Evolutionary conservation across 208 protist genomes (phyloP).

Genomic region (Crithidia thermophila): DNA sequence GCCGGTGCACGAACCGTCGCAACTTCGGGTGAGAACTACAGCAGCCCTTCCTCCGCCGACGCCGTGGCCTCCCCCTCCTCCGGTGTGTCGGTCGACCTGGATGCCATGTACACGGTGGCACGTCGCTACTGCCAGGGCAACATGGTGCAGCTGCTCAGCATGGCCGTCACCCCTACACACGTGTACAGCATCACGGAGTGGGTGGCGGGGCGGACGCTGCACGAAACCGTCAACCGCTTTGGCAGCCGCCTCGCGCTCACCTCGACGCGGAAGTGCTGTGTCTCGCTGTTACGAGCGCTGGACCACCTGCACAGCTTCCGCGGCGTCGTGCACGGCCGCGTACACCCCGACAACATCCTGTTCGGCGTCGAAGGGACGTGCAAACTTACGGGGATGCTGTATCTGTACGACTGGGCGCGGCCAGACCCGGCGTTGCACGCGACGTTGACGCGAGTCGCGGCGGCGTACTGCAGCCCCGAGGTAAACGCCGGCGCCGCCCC

Average conservation of each 20-base stretch:
- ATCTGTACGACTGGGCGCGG: slow-evolving; percentile 33
- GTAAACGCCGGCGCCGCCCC: slow-evolving; percentile 29
- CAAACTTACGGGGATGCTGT: slow-evolving; percentile 44
- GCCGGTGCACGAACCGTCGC: no score
- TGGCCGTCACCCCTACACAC: slow-evolving; percentile 21
- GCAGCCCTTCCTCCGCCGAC: background rate
- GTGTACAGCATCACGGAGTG: slow-evolving; percentile 44
- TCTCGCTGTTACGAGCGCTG: slow-evolving; percentile 42
- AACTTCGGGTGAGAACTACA: no score
- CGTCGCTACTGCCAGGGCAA: slow-evolving; percentile 46
- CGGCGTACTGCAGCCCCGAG: slow-evolving; percentile 44
- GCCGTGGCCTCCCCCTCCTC: background rate
- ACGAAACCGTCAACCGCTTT: slow-evolving; percentile 35
- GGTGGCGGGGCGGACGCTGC: slow-evolving; percentile 41
- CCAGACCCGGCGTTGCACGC: slow-evolving; percentile 2
- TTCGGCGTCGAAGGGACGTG: slow-evolving; percentile 45
- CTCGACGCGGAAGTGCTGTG: slow-evolving; percentile 36
- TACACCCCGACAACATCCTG: slow-evolving; percentile 41
- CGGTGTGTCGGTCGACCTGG: slow-evolving; percentile 16
- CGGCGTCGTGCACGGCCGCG: slow-evolving; percentile 43
- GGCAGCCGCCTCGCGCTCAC: slow-evolving; percentile 32
- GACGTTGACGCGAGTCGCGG: slow-evolving; percentile 1
- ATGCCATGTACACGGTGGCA: slow-evolving; percentile 15
- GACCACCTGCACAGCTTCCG: slow-evolving; percentile 47
- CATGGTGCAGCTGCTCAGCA: slow-evolving; percentile 42